A percentile compares a stretch with the other conserved stretches of the same genome.
Evolutionary conservation across 306 rosid genomes (phyloP).

Genomic region (Dryas drummondii): DNA sequence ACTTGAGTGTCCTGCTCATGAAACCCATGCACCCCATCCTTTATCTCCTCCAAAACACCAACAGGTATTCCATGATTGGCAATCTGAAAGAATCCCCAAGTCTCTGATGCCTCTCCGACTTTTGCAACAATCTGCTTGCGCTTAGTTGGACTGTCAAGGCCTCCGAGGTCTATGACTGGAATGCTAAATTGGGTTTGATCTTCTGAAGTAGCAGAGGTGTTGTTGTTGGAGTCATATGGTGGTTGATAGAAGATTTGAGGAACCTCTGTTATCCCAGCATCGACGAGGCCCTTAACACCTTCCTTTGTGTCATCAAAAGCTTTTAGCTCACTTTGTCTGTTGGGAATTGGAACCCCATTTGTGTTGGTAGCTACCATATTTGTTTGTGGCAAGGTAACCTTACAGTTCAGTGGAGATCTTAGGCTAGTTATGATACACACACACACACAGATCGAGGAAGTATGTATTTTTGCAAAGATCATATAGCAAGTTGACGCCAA

Average conservation of each 20-base stretch:
- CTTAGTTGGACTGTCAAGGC: slow-evolving; percentile 2
- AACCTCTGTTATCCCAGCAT: not conserved
- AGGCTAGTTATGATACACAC: too few species aligned
- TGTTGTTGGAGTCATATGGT: too few species aligned
- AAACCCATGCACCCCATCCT: slow-evolving; percentile 34
- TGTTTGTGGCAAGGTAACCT: not conserved
- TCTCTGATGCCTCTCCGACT: slow-evolving; percentile 36
- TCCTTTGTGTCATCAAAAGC: slow-evolving; percentile 5
- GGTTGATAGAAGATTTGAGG: too few species aligned
- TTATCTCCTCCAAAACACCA: slow-evolving; percentile 37
- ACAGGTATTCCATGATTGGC: slow-evolving; percentile 42
- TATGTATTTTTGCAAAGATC: too few species aligned
- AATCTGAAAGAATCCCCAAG: slow-evolving; percentile 45
- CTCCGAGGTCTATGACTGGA: slow-evolving; percentile 44
- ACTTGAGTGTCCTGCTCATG: slow-evolving; percentile 35
- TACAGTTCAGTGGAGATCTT: not conserved
- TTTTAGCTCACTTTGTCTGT: slow-evolving; percentile 16
- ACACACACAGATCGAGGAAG: too few species aligned
- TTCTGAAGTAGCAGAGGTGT: not conserved
- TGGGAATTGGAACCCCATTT: slow-evolving; percentile 8
- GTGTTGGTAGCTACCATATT: not conserved
- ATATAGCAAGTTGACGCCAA: too few species aligned
- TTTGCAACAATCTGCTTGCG: slow-evolving; percentile 25
- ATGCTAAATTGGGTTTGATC: slow-evolving; percentile 1
- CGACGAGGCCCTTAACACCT: not conserved